Evolutionary conservation across 2,329 filamentous ascomycete species (phyloP).

Genomic region (Aspergillus sp.): DNA sequence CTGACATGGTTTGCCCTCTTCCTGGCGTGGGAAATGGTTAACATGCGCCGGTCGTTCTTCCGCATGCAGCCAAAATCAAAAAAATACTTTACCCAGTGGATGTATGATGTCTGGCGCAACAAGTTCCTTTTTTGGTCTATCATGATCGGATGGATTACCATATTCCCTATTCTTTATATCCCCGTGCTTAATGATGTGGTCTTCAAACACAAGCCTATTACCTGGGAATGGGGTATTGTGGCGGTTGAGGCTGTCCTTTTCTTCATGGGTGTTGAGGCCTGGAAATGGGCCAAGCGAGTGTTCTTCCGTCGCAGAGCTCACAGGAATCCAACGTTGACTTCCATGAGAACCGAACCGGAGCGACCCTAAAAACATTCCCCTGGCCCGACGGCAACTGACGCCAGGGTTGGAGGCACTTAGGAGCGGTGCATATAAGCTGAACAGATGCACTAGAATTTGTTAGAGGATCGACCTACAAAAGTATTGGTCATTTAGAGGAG

Average conservation of each 20-base stretch:
- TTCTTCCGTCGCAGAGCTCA: constrained; percentile 43
- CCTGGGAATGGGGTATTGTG: constrained; percentile 70
- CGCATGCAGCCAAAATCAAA: constrained; percentile 66
- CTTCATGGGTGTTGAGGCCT: constrained; percentile 63
- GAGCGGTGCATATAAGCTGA: no score
- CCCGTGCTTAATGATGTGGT: constrained; percentile 65
- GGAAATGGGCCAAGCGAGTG: constrained; percentile 66
- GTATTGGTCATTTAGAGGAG: no score
- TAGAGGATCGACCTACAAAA: no score
- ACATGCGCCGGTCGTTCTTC: constrained; percentile 73
- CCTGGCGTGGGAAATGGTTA: constrained; percentile 75
- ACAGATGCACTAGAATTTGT: no score
- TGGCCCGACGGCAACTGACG: no score
- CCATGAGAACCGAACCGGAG: no score
- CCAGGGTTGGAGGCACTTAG: no score
- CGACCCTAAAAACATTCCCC: no score
- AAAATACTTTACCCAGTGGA: constrained; percentile 65
- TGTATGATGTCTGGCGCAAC: constrained; percentile 68
- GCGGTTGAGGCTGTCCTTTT: constrained; percentile 62
- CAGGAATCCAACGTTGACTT: no score
- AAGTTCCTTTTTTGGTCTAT: constrained; percentile 69
- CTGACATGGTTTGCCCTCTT: constrained; percentile 76
- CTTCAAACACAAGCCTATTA: constrained; percentile 66
- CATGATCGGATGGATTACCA: constrained; percentile 55
- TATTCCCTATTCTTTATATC: constrained; percentile 66